Evolutionary conservation across 257 asterid genomes (phyloP).

Genomic region (Solanum habrochaites): DNA sequence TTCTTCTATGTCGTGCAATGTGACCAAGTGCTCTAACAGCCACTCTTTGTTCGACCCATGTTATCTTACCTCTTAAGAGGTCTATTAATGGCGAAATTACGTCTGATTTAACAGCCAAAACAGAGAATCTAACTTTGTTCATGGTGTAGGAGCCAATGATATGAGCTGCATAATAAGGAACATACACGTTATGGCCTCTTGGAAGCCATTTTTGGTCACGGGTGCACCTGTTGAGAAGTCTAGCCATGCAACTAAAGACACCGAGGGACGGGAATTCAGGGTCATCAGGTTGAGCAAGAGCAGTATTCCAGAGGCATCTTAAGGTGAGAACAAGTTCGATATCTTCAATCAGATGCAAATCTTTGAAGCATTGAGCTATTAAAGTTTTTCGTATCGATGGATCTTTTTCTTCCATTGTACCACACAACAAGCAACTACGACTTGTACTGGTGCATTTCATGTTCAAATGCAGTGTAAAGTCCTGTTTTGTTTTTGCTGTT

Average conservation of each 20-base stretch:
- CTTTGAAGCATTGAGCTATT: constrained; percentile 3
- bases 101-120: constrained; percentile 9
- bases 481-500: neutral
- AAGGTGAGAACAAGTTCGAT: constrained; percentile 2
- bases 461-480: neutral
- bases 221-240: constrained; percentile 9
- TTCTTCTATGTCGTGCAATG: constrained; percentile 9
- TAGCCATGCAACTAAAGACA: constrained; percentile 12
- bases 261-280: constrained; percentile 11
- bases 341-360: constrained; percentile 8
- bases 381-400: constrained; percentile 6
- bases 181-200: constrained; percentile 1
- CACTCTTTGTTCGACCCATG: constrained; percentile 32
- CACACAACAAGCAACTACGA: constrained; percentile 11
- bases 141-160: constrained; percentile 24
- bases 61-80: constrained; percentile 8
- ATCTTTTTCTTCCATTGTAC: constrained; percentile 5
- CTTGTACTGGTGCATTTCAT: neutral
- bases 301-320: constrained; percentile 11
- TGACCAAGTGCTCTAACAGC: constrained; percentile 23
- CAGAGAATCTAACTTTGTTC: constrained; percentile 10
- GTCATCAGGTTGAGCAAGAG: constrained; percentile 18
- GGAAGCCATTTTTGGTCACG: constrained; percentile 5
- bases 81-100: constrained; percentile 13
- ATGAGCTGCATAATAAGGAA: constrained; percentile 25